Conservation (phyloP, 257 asterid species). For the Oldenlandia corymbosa region DNA sequence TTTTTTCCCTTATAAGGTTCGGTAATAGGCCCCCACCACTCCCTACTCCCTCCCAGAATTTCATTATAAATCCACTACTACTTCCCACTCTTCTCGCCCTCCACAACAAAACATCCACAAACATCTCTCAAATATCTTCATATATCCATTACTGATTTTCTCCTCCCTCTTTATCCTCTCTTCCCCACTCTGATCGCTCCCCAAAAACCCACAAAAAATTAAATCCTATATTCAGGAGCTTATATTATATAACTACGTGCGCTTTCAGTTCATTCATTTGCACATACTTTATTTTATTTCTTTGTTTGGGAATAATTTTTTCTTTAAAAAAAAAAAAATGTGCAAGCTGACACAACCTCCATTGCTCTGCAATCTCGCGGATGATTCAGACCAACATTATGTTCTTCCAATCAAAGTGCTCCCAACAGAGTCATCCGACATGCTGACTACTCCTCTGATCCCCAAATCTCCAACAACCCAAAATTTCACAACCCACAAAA, state of each 20-base stretch:
- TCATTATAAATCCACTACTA: constrained; percentile 18
- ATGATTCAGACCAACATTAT: constrained; percentile 16
- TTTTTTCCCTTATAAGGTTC: too few relatives aligned
- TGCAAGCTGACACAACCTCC: constrained; percentile 35
- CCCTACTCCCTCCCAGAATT: too few relatives aligned
- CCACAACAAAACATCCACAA: constrained; percentile 15
- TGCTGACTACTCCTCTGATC: constrained; percentile 35
- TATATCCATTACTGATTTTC: not conserved
- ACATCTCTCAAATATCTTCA: constrained; percentile 2
- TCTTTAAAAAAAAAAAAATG: constrained; percentile 20
- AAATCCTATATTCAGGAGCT: too few relatives aligned
- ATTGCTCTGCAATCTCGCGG: constrained; percentile 11
- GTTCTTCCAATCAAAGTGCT: constrained; percentile 11
- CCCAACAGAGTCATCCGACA: constrained; percentile 22
- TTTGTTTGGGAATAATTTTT: not conserved
- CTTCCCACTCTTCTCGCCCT: not conserved
- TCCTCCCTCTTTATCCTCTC: constrained; percentile 3
- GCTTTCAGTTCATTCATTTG: not conserved
- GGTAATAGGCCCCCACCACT: too few relatives aligned
- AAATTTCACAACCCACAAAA: constrained; percentile 6
- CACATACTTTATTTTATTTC: not conserved
- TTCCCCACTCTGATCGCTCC: not conserved
- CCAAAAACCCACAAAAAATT: not conserved
- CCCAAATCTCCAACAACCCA: constrained; percentile 41
- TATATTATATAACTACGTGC: too few relatives aligned